Base-by-base conservation (phyloP, 1,284 basidiomycete species). In the Macrocybe sp. region DNA sequence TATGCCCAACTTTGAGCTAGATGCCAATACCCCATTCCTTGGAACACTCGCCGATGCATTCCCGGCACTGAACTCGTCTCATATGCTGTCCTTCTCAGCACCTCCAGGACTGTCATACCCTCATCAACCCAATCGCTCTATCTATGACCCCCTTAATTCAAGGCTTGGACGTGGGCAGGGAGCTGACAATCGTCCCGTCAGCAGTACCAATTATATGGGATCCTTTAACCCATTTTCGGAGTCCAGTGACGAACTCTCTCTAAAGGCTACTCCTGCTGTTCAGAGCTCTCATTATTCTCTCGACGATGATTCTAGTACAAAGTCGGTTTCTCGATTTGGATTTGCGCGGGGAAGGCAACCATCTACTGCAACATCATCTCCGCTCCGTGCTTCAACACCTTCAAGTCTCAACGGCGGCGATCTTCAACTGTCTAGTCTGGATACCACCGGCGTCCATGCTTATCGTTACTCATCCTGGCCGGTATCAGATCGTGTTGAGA, bases 181-280 rank as follows among this genome's bases (percentile, higher is more conserved):
- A 2, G 52, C 71, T 6, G 79, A 81, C 47, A 73, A 67, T 40
- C 76, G 75, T 45, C 63, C 72, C 1, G 68, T 69, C 7, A 67
- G 67, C 44, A 68, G 68, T 28, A 72, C 78, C 5, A 73, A 71
- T 52, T 89, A 89, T 57, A 70, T 79, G 6, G 87, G 87, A 1
- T 80, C 83, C 1, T 89, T 91, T 63, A 84, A 91, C 64, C 88
- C 88, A 0, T 91, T 91, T 56, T 79, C 78, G 11, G 81, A 86
- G 47, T 62, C 70, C 5, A 64, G 54, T n/a, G 73, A 76, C 10
- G 79, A 83, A 22, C 58, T 47, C 47, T 31, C 53, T 47, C 41
- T 48, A 47, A 56, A 60, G 28, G 59, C 65, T 11, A 47, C 59
- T 11, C 60, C 62, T 14, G 69, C 64, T 45, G 63, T 50, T 53